Conservation (phyloP, 164 flowering plant species). For the Annona cherimola region DNA sequence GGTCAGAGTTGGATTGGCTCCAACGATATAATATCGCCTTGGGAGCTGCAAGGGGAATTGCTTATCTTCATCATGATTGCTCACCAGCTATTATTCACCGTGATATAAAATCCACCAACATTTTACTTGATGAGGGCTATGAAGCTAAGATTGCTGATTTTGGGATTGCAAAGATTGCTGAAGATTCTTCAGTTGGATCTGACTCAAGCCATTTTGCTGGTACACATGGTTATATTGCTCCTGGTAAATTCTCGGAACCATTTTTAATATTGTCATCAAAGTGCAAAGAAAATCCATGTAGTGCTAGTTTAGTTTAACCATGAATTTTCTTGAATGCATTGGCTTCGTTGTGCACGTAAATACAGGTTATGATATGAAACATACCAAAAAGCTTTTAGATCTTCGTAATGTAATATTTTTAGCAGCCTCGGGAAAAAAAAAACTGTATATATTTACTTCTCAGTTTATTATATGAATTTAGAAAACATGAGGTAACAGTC, state of each 20-base stretch:
- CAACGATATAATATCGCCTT: constrained; percentile 66
- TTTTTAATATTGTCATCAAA: background rate
- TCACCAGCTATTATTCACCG: constrained; percentile 78
- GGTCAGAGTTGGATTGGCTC: constrained; percentile 68
- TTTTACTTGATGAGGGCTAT: constrained; percentile 68
- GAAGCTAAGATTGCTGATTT: constrained; percentile 95
- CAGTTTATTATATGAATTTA: background rate
- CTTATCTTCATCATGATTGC: constrained; percentile 91
- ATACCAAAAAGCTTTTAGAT: no score
- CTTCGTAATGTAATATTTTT: no score
- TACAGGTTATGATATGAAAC: no score
- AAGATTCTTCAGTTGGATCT: constrained; percentile 25
- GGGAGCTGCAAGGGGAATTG: constrained; percentile 85
- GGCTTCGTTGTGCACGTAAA: no score
- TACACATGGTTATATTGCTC: constrained; percentile 94
- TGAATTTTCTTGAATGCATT: no score
- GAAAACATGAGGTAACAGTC: background rate
- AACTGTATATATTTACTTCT: no score
- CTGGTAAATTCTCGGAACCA: constrained; percentile 49
- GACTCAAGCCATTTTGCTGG: constrained; percentile 62
- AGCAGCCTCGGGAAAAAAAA: no score
- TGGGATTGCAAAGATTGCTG: constrained; percentile 67
- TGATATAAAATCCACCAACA: constrained; percentile 86
- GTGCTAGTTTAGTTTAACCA: no score
- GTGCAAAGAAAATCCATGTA: background rate